phyloP scores from a whole-genome alignment of 495 filamentous ascomycete species.

The Cryomyces antarcticus region DNA sequence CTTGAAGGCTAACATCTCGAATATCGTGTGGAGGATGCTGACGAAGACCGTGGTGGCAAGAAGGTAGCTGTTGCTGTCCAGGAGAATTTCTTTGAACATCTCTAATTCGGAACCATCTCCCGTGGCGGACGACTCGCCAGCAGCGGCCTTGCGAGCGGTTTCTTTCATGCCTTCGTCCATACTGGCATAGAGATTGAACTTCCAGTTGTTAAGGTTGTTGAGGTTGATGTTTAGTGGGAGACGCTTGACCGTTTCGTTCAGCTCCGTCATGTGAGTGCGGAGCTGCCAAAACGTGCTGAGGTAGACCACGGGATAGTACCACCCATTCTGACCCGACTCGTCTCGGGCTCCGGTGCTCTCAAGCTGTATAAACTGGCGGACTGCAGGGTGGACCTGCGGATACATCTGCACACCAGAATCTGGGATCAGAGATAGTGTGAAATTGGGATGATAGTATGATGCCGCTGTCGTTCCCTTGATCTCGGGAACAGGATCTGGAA shows the following conservation, averaged over 20 bases:
- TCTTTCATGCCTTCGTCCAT: constrained; percentile 78
- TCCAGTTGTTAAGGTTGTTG: constrained; percentile 70
- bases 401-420: constrained; percentile 50
- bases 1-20: constrained; percentile 92
- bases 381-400: constrained; percentile 47
- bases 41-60: constrained; percentile 68
- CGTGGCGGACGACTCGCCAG: constrained; percentile 29
- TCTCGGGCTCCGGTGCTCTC: constrained; percentile 60
- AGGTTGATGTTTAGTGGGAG: constrained; percentile 73
- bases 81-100: constrained; percentile 79
- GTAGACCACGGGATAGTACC: constrained; percentile 90
- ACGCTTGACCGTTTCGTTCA: constrained; percentile 76
- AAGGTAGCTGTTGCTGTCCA: constrained; percentile 88
- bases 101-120: constrained; percentile 75
- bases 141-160: constrained; percentile 46
- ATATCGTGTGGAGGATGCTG: constrained; percentile 77
- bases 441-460: constrained; percentile 90
- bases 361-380: constrained; percentile 55
- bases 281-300: constrained; percentile 97
- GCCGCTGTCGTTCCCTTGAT: constrained; percentile 43
- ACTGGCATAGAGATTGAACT: constrained; percentile 65
- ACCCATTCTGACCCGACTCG: constrained; percentile 65
- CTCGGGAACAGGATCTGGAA: constrained; percentile 25
- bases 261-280: constrained; percentile 66
- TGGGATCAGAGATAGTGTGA: constrained; percentile 72